phyloP scores from a whole-genome alignment of 495 filamentous ascomycete species.

The Amorphotheca resinae region DNA sequence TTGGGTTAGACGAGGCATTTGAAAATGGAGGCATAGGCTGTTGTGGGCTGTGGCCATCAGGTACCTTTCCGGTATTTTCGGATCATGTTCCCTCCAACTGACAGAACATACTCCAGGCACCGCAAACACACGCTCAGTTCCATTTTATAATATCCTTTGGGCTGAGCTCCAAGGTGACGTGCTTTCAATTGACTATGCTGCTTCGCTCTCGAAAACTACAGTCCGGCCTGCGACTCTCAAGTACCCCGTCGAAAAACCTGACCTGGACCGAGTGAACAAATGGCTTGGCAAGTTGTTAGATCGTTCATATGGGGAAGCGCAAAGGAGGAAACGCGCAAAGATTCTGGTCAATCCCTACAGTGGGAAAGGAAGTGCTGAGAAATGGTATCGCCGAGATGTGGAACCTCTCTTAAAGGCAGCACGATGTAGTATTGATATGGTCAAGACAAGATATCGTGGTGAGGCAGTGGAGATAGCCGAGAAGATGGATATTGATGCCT shows the following conservation, averaged over 20 bases:
- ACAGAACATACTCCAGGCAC: slow-evolving; percentile 11
- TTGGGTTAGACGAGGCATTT: slow-evolving; percentile 34
- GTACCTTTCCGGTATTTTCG: slow-evolving; percentile 16
- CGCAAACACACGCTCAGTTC: slow-evolving; percentile 35
- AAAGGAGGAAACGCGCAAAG: slow-evolving; percentile 64
- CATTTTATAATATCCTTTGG: slow-evolving; percentile 78
- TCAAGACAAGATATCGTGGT: slow-evolving; percentile 56
- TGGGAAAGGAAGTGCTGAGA: slow-evolving; percentile 65
- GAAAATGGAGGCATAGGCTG: slow-evolving; percentile 28
- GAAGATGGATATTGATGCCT: slow-evolving; percentile 64
- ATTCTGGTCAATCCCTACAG: slow-evolving; percentile 86
- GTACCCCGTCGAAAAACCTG: slow-evolving; percentile 45
- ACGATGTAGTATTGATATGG: slow-evolving; percentile 60
- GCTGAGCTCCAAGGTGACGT: slow-evolving; percentile 45
- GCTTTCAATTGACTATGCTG: slow-evolving; percentile 68
- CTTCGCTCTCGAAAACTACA: slow-evolving; percentile 38
- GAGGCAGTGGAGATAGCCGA: slow-evolving; percentile 72
- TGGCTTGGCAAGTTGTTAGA: slow-evolving; percentile 56
- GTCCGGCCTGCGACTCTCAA: slow-evolving; percentile 45
- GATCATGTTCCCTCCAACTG: slow-evolving; percentile 1
- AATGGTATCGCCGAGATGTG: slow-evolving; percentile 61
- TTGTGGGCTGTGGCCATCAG: slow-evolving; percentile 33
- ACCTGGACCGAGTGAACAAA: slow-evolving; percentile 34
- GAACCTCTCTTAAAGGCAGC: slow-evolving; percentile 78
- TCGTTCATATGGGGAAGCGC: slow-evolving; percentile 59